Evolutionary conservation across 345 rosid species (phyloP).

Genomic region (Corymbia maculata): DNA sequence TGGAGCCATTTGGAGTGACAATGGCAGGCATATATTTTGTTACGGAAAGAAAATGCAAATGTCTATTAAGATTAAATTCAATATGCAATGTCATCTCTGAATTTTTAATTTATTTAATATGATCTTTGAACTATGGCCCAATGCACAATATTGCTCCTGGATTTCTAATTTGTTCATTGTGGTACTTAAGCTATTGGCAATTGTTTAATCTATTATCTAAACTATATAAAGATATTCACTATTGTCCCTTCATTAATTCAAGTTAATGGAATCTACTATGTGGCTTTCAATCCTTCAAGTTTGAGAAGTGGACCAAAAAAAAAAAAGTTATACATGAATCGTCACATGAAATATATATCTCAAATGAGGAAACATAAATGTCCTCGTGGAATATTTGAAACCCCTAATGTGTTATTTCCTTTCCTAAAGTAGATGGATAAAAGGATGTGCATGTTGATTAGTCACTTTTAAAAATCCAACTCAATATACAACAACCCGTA

Average conservation of each 20-base stretch:
- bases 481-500: accelerated
- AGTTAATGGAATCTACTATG: neutral
- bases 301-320: accelerated
- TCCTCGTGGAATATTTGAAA: accelerated
- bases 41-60: neutral
- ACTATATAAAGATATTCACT: neutral
- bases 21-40: neutral
- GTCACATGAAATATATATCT: neutral
- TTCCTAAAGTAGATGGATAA: neutral
- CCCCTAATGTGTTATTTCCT: neutral
- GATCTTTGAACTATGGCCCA: accelerated
- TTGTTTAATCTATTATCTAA: neutral
- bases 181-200: accelerated
- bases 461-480: neutral
- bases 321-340: accelerated
- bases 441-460: neutral
- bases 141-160: accelerated
- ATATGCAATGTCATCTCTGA: neutral
- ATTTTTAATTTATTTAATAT: accelerated
- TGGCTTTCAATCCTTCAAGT: neutral
- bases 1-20: neutral
- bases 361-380: neutral
- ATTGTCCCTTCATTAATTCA: accelerated
- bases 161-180: neutral
- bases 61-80: neutral